These are phyloP conservation scores for Aspergillus sclerotioniger DNA, from an alignment of 495 filamentous ascomycete species.

Conservation along the genomic window DNA sequence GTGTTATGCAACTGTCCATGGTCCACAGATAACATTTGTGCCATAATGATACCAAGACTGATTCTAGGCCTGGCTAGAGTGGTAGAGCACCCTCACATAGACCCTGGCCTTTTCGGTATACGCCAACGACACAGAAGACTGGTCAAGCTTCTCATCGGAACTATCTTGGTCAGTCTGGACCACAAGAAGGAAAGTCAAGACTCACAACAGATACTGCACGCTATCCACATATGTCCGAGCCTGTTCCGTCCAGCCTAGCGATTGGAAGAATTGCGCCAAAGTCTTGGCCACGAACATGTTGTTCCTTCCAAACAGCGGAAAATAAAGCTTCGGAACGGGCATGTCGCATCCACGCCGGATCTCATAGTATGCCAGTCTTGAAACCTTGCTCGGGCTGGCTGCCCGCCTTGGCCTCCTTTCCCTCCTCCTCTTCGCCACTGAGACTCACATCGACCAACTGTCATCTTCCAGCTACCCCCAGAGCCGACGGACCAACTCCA, in stretches of 20 bases:
- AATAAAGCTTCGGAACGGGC: background rate
- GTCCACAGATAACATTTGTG: no score
- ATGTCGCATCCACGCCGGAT: background rate
- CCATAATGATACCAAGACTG: background rate
- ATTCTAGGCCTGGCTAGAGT: background rate
- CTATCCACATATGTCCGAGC: background rate
- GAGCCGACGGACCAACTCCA: background rate
- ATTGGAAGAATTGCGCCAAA: background rate
- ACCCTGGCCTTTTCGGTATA: conserved; percentile 1
- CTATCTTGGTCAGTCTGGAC: background rate
- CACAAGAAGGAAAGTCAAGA: background rate
- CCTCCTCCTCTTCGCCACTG: background rate
- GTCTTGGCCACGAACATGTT: background rate
- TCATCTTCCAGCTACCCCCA: background rate
- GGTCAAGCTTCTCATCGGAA: background rate
- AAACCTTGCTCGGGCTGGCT: background rate
- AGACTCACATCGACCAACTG: background rate
- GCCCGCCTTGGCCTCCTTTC: background rate
- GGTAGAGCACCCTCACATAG: conserved; percentile 3
- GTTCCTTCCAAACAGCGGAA: background rate
- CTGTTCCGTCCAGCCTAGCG: background rate
- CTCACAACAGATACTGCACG: background rate
- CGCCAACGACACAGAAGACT: background rate
- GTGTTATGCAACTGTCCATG: background rate
- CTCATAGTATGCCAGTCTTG: background rate